Percentiles rank a stretch among this genome's conserved stretches.
phyloP scores from a whole-genome alignment of 805 yeast genomes.

The Starmera amethionina region DNA sequence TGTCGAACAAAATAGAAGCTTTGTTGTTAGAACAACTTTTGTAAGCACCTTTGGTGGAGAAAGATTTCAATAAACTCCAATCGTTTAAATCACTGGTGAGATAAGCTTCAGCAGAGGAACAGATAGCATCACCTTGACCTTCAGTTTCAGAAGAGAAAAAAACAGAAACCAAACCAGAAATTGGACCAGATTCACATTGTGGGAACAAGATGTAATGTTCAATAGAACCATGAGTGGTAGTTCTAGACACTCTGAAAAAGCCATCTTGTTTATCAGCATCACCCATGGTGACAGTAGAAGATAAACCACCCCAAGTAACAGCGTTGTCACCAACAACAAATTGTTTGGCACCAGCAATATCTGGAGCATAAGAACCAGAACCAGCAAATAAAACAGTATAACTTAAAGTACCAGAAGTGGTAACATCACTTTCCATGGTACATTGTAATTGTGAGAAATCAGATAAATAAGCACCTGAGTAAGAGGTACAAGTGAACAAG shows the following conservation, averaged over 20 bases:
- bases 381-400: constrained; percentile 24
- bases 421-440: constrained; percentile 13
- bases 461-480: constrained; percentile 24
- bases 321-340: constrained; percentile 20
- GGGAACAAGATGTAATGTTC: constrained; percentile 25
- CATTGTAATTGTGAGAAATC: constrained; percentile 22
- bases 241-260: constrained; percentile 17
- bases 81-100: constrained; percentile 22
- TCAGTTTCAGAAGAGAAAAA: constrained; percentile 8
- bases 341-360: constrained; percentile 21
- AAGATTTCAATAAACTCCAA: constrained; percentile 21
- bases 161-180: constrained; percentile 19
- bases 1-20: constrained; percentile 11
- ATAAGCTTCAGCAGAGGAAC: constrained; percentile 11
- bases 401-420: constrained; percentile 19
- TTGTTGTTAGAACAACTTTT: constrained; percentile 19
- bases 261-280: constrained; percentile 8
- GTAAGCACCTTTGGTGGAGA: constrained; percentile 3
- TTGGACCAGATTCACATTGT: constrained; percentile 18
- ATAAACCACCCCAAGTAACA: constrained; percentile 17
- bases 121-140: constrained; percentile 13
- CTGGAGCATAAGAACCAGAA: constrained; percentile 21
- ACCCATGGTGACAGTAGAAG: constrained; percentile 20
- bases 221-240: constrained; percentile 21
- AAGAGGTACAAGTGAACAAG: constrained; percentile 21